Evolutionary conservation across 768 basidiomycete genomes (phyloP).

Genomic region (Boletus barrowsii): DNA sequence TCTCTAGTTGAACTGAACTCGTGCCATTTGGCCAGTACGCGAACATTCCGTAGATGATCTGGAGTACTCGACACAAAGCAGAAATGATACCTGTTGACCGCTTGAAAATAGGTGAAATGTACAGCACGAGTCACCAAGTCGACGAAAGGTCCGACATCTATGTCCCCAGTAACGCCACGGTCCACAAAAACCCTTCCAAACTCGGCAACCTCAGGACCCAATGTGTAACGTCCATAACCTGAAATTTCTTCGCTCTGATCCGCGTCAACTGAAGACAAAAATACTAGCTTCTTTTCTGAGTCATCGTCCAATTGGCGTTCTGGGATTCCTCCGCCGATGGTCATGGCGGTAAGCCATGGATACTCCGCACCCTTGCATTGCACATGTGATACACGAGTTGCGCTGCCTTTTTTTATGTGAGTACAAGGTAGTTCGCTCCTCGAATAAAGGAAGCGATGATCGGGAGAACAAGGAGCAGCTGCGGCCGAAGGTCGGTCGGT

Average conservation of each 20-base stretch:
- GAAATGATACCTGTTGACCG: not conserved
- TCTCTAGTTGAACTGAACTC: not conserved
- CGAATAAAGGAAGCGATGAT: not conserved
- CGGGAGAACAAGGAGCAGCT: not conserved
- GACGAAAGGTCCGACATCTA: no score
- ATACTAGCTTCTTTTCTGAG: not conserved
- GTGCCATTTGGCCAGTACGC: not conserved
- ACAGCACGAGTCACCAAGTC: not conserved
- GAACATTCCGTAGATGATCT: not conserved
- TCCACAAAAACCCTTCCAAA: not conserved
- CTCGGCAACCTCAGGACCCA: not conserved
- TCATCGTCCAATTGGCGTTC: not conserved
- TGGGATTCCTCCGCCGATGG: not conserved
- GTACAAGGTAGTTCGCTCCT: not conserved
- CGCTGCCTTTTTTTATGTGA: not conserved
- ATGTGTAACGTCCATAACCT: no score
- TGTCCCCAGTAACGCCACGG: not conserved
- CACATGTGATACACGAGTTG: no score
- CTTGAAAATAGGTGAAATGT: not conserved
- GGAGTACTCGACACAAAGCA: not conserved
- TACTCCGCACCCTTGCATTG: not conserved
- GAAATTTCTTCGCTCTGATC: no score
- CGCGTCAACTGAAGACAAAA: no score
- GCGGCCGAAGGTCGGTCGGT: not conserved
- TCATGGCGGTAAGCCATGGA: not conserved